Percentiles rank a stretch among this genome's conserved stretches.
Conservation (phyloP, 768 basidiomycete genomes). For the Leucocoprinus sp. region DNA sequence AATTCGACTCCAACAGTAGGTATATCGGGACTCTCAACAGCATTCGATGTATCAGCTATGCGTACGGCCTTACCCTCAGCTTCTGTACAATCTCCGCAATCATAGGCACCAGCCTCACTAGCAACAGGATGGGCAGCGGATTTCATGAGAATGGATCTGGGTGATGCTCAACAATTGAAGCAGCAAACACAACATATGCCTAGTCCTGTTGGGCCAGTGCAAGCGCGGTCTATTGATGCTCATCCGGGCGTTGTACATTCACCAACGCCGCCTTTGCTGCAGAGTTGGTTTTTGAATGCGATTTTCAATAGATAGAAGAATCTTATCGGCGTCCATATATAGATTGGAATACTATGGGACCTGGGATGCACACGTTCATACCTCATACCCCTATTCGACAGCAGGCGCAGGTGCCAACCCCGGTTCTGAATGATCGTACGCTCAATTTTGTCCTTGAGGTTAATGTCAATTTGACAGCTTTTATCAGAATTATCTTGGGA, state of each 20-base stretch:
- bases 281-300: neutral
- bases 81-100: conserved; percentile 16
- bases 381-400: conserved; percentile 22
- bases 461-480: neutral
- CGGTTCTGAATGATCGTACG: conserved; percentile 33
- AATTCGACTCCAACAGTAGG: conserved; percentile 21
- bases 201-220: neutral
- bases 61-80: conserved; percentile 36
- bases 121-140: conserved; percentile 15
- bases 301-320: neutral
- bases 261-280: conserved; percentile 8
- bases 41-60: conserved; percentile 57
- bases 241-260: conserved; percentile 6
- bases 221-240: neutral
- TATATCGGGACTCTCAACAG: conserved; percentile 15
- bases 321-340: neutral
- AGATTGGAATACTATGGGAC: conserved; percentile 29
- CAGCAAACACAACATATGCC: neutral
- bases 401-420: conserved; percentile 7
- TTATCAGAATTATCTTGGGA: conserved; percentile 48
- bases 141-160: conserved; percentile 9
- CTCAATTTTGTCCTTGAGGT: conserved; percentile 7
- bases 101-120: conserved; percentile 27
- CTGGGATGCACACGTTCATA: conserved; percentile 25
- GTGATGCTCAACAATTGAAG: conserved; percentile 4